Evolutionary conservation across 352 stramenopile genomes (phyloP).

Genomic region (Phytopythium ostracodes): DNA sequence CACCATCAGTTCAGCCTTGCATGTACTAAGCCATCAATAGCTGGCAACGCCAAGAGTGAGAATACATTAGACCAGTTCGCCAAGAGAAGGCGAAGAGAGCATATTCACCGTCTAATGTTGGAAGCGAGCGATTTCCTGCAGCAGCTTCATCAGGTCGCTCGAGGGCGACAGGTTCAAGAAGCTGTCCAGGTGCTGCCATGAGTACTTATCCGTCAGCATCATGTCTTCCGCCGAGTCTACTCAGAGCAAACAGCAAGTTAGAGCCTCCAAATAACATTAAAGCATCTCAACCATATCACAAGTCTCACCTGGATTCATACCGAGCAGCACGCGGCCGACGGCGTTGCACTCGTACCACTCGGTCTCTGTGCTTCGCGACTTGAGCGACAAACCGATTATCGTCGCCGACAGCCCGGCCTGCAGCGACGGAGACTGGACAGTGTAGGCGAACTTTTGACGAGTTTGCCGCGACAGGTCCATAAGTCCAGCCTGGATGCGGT

Average conservation of each 20-base stretch:
- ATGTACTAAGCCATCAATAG: background rate
- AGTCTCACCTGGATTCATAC: conserved; percentile 48
- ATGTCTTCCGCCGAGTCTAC: conserved; percentile 34
- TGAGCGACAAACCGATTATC: conserved; percentile 69
- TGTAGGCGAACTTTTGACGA: conserved; percentile 55
- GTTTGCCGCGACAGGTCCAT: conserved; percentile 47
- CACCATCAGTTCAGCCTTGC: background rate
- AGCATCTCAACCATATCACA: background rate
- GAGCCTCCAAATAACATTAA: background rate
- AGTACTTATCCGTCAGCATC: conserved; percentile 63
- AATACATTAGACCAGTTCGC: conserved; percentile 9
- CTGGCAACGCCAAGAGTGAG: background rate
- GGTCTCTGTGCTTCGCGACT: conserved; percentile 68
- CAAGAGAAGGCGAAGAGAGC: background rate
- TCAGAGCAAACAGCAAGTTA: conserved; percentile 1
- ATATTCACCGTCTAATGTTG: conserved; percentile 22
- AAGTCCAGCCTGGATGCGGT: conserved; percentile 60
- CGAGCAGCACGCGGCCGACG: conserved; percentile 49
- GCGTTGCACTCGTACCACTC: conserved; percentile 83
- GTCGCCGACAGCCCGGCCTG: conserved; percentile 57
- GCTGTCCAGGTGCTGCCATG: conserved; percentile 77
- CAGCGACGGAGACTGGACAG: conserved; percentile 54
- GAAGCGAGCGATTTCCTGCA: conserved; percentile 66
- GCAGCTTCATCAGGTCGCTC: conserved; percentile 41
- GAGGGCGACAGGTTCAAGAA: conserved; percentile 43